These are phyloP conservation scores for Magnolia sinica DNA, from an alignment of 164 flowering plant genomes.

Conservation along the genomic window DNA sequence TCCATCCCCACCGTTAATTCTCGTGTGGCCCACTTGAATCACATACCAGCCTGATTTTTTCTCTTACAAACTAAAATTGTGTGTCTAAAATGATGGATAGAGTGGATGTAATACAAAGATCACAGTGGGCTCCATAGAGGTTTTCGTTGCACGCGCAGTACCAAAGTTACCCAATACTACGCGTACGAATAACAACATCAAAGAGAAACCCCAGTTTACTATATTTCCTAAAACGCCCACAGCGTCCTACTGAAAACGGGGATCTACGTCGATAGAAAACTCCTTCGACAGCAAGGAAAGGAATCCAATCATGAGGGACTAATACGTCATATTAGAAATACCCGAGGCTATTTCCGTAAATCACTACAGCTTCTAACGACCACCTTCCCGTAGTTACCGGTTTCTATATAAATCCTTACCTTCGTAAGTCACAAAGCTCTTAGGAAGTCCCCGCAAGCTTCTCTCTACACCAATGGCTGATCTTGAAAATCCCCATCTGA, in stretches of 20 bases:
- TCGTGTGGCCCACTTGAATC: no score
- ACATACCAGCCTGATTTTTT: no score
- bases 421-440: neutral
- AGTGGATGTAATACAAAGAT: no score
- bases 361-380: conserved; percentile 3
- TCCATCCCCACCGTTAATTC: no score
- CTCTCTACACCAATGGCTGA: conserved; percentile 20
- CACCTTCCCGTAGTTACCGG: conserved; percentile 4
- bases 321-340: neutral
- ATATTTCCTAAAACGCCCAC: neutral
- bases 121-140: no score
- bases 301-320: neutral
- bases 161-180: no score
- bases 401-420: neutral
- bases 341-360: conserved; percentile 10
- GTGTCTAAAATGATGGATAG: no score
- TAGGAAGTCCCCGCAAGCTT: conserved; percentile 4
- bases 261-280: neutral
- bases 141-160: no score
- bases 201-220: no score
- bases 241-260: neutral
- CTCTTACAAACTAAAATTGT: no score
- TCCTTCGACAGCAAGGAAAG: neutral
- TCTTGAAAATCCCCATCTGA: conserved; percentile 12
- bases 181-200: no score